These are phyloP conservation scores for Ophiostoma novo-ulmi DNA, from an alignment of 2,329 filamentous ascomycete genomes.

Conservation along the genomic window DNA sequence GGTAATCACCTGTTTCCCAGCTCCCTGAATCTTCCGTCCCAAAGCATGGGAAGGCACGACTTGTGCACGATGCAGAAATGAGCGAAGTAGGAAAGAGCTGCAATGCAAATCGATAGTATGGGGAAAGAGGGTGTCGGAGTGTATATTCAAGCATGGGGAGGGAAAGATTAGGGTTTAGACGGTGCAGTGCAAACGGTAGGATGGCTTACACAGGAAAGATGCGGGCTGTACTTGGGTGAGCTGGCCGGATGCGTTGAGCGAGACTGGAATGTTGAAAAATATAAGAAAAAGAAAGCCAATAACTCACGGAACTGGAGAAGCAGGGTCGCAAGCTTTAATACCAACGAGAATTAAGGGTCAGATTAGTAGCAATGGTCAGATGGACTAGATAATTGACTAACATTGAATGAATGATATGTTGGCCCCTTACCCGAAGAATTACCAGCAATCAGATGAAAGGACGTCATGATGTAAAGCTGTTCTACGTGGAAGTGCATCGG, in stretches of 20 bases:
- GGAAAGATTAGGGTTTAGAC: neutral
- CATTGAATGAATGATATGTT: too few species aligned
- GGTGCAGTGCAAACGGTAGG: neutral
- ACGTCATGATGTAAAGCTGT: too few species aligned
- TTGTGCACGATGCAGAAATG: constrained; percentile 1
- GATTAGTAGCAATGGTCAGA: too few species aligned
- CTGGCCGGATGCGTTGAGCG: neutral
- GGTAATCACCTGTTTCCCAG: neutral
- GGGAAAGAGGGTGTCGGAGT: neutral
- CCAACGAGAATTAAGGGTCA: too few species aligned
- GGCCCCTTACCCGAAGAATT: too few species aligned
- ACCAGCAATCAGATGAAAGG: too few species aligned
- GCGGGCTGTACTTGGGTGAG: neutral
- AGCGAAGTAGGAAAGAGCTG: neutral
- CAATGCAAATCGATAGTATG: neutral
- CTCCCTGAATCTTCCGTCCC: too few species aligned
- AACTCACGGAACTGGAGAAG: neutral
- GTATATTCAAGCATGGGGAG: neutral
- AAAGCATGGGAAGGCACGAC: neutral
- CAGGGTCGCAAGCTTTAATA: neutral
- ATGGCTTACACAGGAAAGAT: neutral
- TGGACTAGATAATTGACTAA: too few species aligned
- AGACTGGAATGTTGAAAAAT: neutral
- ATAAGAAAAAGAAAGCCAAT: too few species aligned
- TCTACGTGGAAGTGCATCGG: neutral